Base-by-base conservation (phyloP, 768 basidiomycete genomes). In the Boletus huronensis region DNA sequence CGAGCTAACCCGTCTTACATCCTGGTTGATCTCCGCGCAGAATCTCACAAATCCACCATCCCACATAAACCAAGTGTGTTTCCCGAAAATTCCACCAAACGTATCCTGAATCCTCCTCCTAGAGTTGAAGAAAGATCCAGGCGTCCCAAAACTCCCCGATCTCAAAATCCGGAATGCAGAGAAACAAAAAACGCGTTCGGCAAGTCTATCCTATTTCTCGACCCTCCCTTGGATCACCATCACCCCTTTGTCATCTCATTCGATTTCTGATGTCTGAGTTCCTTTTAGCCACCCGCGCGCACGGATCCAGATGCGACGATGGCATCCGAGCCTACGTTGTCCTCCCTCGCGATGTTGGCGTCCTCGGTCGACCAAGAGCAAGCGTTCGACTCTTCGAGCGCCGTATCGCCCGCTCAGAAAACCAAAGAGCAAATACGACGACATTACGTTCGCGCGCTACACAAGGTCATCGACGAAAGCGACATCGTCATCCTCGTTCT, bases 401-500 rank as follows among this genome's bases (percentile, higher is more conserved):
- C 74, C 0, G 50, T 59, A 25, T 64, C 63, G 16, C 58, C 61
- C 8, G 53, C 58, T 7, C 67, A 67, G 34, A 86, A 80, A 67
- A 87, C 83, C 7, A 87, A 80, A 59, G 85, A 88, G 60, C 88
- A 90, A 58, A 67, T 84, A 26, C 82, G 87, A 29, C 79, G 81
- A 51, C 80, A 90, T 61, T 91, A 93, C 64, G 74, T 95, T 44
- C 83, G 88, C 36, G 79, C 87, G 1, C 72, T 98, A 23, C 85
- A 93, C 72, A 93, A 90, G 73, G 96, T 99, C 42, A 88, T 98
- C 55, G 94, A 97, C 59, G 80, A 94, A 64, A 87, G 89, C 59
- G 95, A 98, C 67, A 89, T 99, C 31, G 73, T 98, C 48, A 78
- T 98, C 42, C 86, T 90, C 34, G 90, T 93, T 0, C 78, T 98